These are phyloP conservation scores for Trichoderma koningii DNA, from an alignment of 2,329 filamentous ascomycete species.

Conservation along the genomic window DNA sequence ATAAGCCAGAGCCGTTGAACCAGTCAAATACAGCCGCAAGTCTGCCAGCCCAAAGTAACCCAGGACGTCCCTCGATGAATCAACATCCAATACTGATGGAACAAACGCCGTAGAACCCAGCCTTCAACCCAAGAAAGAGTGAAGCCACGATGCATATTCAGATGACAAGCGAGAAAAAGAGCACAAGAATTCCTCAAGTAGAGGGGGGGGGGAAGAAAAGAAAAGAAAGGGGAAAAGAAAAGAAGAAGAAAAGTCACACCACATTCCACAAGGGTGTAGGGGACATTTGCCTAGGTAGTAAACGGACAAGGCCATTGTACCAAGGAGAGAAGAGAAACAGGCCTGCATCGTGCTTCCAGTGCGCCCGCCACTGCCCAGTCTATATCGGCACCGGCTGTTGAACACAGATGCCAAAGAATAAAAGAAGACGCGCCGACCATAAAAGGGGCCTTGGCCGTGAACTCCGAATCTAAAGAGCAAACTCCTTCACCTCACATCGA, in stretches of 20 bases:
- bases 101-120: too few species aligned
- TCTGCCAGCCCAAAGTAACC: too few species aligned
- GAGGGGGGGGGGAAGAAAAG: background rate
- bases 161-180: background rate
- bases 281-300: too few species aligned
- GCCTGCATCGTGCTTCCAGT: conserved; percentile 23
- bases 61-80: too few species aligned
- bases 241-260: background rate
- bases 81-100: too few species aligned
- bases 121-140: too few species aligned
- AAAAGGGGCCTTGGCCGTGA: background rate
- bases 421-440: background rate
- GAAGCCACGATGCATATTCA: background rate
- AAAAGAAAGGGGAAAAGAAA: too few species aligned
- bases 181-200: background rate
- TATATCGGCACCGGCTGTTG: conserved; percentile 9
- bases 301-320: conserved; percentile 11
- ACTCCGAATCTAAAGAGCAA: background rate
- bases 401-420: background rate
- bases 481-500: conserved; percentile 59
- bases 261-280: too few species aligned
- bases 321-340: conserved; percentile 1
- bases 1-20: too few species aligned
- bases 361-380: conserved; percentile 20
- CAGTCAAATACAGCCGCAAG: too few species aligned